Evolutionary conservation across 148 eudicot genomes (phyloP).

Genomic region (Heliamphora exappendiculata): DNA sequence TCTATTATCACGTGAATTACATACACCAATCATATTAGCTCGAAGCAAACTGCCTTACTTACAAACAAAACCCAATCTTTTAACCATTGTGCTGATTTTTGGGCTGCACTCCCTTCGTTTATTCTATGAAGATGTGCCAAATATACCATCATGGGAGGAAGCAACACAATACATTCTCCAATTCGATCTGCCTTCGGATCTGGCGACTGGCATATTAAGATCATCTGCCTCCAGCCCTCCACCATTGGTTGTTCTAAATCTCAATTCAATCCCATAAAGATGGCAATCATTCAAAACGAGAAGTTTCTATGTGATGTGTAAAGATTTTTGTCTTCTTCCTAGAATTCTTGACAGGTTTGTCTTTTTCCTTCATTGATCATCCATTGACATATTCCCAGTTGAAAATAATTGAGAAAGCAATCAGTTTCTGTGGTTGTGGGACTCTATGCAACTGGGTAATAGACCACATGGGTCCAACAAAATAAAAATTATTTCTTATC

Average conservation of each 20-base stretch:
- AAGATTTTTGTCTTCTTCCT: slow-evolving; percentile 6
- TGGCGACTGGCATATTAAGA: no score
- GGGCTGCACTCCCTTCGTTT: background rate
- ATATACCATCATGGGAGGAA: slow-evolving; percentile 1
- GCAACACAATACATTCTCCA: no score
- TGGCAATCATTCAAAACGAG: background rate
- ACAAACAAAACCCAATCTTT: background rate
- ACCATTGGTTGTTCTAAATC: no score
- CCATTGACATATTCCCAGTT: background rate
- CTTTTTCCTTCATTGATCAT: background rate
- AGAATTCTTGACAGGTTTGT: background rate
- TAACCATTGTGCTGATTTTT: slow-evolving; percentile 4
- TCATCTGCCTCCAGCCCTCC: no score
- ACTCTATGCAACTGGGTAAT: background rate
- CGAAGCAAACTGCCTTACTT: background rate
- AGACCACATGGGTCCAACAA: background rate
- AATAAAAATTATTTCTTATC: background rate
- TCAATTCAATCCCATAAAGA: no score
- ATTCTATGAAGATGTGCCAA: background rate
- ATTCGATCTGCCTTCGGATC: no score
- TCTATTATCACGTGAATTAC: slow-evolving; percentile 2
- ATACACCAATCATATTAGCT: background rate
- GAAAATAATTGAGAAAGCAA: slow-evolving; percentile 13
- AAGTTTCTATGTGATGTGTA: background rate
- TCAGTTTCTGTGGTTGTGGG: no score